Conservation (phyloP, 306 rosid genomes). For the Pterocarpus macrocarpus region DNA sequence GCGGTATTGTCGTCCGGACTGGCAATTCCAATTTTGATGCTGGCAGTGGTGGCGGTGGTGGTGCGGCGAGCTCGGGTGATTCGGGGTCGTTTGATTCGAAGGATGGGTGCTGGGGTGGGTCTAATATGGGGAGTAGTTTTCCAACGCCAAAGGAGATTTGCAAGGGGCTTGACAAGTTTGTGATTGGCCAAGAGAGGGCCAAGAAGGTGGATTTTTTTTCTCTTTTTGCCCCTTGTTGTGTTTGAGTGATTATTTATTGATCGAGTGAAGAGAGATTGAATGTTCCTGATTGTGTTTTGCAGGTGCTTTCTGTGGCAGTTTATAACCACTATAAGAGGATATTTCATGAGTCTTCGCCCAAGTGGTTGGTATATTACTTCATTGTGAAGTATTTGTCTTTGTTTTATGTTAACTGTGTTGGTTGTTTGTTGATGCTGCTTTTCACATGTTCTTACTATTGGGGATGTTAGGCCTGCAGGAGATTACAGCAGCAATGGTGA, state of each 20-base stretch:
- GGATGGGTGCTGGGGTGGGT: conserved; percentile 91
- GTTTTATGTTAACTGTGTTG: not conserved
- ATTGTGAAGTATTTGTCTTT: not conserved
- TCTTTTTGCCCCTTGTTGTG: not conserved
- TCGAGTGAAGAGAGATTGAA: conserved; percentile 5
- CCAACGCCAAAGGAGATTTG: conserved; percentile 98
- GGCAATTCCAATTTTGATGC: conserved; percentile 60
- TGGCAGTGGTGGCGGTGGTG: conserved; percentile 57
- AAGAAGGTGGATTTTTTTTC: conserved; percentile 70
- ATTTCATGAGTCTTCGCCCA: conserved; percentile 67
- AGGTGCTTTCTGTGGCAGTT: conserved; percentile 98
- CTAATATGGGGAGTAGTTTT: conserved; percentile 75
- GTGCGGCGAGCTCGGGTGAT: conserved; percentile 65
- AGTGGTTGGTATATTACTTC: conserved; percentile 66
- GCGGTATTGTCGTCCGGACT: conserved; percentile 73
- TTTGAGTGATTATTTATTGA: too few species aligned
- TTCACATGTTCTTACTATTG: conserved; percentile 60
- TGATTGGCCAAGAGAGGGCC: conserved; percentile 95
- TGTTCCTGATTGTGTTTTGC: conserved; percentile 8
- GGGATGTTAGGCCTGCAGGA: conserved; percentile 84
- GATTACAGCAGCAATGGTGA: conserved; percentile 62
- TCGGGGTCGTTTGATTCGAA: conserved; percentile 57
- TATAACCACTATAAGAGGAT: conserved; percentile 97
- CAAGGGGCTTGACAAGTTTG: conserved; percentile 91
- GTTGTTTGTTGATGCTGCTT: conserved; percentile 39